These are phyloP conservation scores for Flaveria robusta DNA, from an alignment of 129 eudicot species.

Conservation along the genomic window DNA sequence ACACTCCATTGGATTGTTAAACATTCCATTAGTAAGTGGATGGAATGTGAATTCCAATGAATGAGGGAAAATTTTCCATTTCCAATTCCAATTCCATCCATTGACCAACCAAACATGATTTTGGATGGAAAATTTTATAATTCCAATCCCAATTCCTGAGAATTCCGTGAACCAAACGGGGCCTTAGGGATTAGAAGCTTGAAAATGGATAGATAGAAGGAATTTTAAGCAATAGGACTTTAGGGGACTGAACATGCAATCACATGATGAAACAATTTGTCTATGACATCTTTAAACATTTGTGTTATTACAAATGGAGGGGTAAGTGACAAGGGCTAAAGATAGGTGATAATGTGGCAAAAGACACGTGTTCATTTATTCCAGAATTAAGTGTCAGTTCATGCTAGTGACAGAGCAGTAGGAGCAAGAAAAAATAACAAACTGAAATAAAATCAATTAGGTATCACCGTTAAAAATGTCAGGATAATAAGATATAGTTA, in stretches of 20 bases:
- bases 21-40: too few species aligned
- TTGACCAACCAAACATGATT: too few species aligned
- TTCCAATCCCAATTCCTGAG: too few species aligned
- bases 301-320: not conserved
- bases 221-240: slow-evolving; percentile 14
- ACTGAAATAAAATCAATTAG: not conserved
- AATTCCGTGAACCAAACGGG: too few species aligned
- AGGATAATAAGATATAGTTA: not conserved
- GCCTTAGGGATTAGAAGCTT: not conserved
- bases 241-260: not conserved
- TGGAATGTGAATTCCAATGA: too few species aligned
- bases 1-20: too few species aligned
- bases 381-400: not conserved
- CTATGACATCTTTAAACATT: not conserved
- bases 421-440: not conserved
- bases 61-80: too few species aligned
- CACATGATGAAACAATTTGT: not conserved
- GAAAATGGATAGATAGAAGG: not conserved
- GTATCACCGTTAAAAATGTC: not conserved
- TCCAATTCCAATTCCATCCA: too few species aligned
- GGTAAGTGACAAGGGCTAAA: not conserved
- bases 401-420: not conserved
- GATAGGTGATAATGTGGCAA: not conserved
- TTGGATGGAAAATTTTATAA: too few species aligned
- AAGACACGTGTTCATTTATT: not conserved